phyloP scores from a whole-genome alignment of 768 basidiomycete genomes.

The Daedaleopsis sinensis region DNA sequence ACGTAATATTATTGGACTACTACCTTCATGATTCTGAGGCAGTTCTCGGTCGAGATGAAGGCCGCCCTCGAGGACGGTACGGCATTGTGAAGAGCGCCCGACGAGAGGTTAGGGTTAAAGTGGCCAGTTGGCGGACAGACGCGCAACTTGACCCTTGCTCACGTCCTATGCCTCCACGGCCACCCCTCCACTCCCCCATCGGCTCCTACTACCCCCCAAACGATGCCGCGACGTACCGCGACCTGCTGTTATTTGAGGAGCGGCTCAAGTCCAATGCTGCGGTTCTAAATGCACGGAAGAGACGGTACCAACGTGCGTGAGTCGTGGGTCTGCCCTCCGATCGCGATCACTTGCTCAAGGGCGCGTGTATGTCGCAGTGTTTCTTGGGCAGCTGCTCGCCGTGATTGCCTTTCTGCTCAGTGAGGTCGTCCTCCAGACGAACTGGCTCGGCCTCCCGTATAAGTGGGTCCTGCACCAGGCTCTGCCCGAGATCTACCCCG shows the following conservation, averaged over 20 bases:
- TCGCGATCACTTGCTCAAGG: conserved; percentile 5
- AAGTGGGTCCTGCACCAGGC: conserved; percentile 49
- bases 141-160: not conserved
- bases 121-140: not conserved
- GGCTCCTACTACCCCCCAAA: conserved; percentile 61
- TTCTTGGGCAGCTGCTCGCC: conserved; percentile 68
- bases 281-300: conserved; percentile 76
- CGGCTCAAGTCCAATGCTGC: conserved; percentile 93
- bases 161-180: conserved; percentile 15
- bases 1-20: not conserved
- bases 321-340: conserved; percentile 1
- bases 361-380: conserved; percentile 50
- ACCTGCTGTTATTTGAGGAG: conserved; percentile 93
- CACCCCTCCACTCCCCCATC: conserved; percentile 2
- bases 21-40: not conserved
- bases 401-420: conserved; percentile 72
- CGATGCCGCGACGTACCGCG: conserved; percentile 81
- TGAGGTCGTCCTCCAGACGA: conserved; percentile 73
- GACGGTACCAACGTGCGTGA: conserved; percentile 77
- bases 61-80: not conserved
- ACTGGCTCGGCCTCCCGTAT: conserved; percentile 68
- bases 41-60: not conserved
- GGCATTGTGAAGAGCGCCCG: too few species aligned
- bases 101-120: not conserved
- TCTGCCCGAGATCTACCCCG: conserved; percentile 54